These are phyloP conservation scores for Pestalotiopsis sp. DNA, from an alignment of 2,329 filamentous ascomycete species.

Conservation along the genomic window DNA sequence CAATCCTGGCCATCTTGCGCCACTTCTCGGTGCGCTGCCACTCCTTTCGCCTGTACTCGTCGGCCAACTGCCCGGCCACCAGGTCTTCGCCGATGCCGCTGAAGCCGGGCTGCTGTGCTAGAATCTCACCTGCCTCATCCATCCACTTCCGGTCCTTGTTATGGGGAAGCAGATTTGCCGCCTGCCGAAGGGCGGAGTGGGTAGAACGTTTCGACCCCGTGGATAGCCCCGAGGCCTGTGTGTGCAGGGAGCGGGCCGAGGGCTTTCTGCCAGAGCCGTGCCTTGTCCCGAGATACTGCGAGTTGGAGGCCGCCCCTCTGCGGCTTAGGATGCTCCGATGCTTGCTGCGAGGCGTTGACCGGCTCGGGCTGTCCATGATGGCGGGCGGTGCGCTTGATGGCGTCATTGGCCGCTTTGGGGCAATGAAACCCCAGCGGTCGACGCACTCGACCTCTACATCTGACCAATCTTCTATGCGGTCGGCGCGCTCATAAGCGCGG, in stretches of 20 bases:
- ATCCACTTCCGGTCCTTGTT: constrained; percentile 63
- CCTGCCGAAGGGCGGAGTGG: constrained; percentile 58
- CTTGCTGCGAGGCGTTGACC: constrained; percentile 42
- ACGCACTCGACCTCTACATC: constrained; percentile 63
- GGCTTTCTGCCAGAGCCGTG: constrained; percentile 56
- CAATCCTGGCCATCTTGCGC: constrained; percentile 65
- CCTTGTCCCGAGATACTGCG: constrained; percentile 36
- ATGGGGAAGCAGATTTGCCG: constrained; percentile 61
- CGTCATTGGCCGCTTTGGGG: constrained; percentile 43
- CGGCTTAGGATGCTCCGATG: constrained; percentile 49
- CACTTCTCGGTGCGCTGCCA: constrained; percentile 66
- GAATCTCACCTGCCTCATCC: constrained; percentile 69
- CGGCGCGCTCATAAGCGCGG: constrained; percentile 52
- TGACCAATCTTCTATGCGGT: constrained; percentile 69
- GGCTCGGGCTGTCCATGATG: constrained; percentile 45
- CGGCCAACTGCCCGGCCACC: constrained; percentile 52
- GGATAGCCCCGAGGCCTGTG: constrained; percentile 56
- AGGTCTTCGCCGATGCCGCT: constrained; percentile 59
- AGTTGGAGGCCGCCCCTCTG: constrained; percentile 40
- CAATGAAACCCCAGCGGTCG: constrained; percentile 72
- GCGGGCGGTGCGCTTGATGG: constrained; percentile 25
- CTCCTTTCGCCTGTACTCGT: constrained; percentile 64
- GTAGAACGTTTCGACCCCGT: constrained; percentile 54
- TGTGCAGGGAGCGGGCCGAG: constrained; percentile 61
- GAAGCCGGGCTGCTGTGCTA: constrained; percentile 60